Conservation (phyloP, 129 eudicot genomes). For the Saussurea involucrata region DNA sequence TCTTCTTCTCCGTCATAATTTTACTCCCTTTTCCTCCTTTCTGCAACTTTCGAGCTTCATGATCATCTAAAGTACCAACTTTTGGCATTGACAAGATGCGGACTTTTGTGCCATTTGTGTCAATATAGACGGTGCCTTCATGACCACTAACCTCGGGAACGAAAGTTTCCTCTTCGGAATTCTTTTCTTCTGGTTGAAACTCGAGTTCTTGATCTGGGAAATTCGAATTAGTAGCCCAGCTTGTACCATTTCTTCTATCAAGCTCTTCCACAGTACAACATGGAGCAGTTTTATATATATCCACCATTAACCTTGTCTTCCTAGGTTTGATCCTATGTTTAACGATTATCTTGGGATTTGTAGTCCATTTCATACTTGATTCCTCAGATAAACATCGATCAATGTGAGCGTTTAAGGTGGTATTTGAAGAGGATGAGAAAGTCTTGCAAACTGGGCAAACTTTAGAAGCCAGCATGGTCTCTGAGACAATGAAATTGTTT, state of each 20-base stretch:
- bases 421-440: constrained; percentile 75
- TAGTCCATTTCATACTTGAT: constrained; percentile 36
- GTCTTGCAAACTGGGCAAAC: constrained; percentile 81
- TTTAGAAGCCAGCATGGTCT: constrained; percentile 56
- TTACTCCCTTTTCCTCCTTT: constrained; percentile 23
- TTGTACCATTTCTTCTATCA: constrained; percentile 71
- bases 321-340: constrained; percentile 65
- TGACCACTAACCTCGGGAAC: constrained; percentile 25
- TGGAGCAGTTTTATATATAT: constrained; percentile 57
- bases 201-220: constrained; percentile 36
- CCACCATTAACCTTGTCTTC: constrained; percentile 58
- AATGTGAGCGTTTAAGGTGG: constrained; percentile 82
- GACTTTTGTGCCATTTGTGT: constrained; percentile 57
- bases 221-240: constrained; percentile 45
- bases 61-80: constrained; percentile 10
- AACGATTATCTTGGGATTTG: constrained; percentile 29
- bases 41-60: constrained; percentile 10
- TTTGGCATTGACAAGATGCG: constrained; percentile 47
- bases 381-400: constrained; percentile 75
- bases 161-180: constrained; percentile 16
- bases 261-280: constrained; percentile 79
- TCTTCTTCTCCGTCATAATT: background rate
- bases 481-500: constrained; percentile 25
- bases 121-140: constrained; percentile 63
- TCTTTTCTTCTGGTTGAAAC: constrained; percentile 22